A percentile compares a stretch with the other conserved stretches of the same genome.
phyloP scores from a whole-genome alignment of 2,329 filamentous ascomycete species.

The Proliferodiscus dingleyae region DNA sequence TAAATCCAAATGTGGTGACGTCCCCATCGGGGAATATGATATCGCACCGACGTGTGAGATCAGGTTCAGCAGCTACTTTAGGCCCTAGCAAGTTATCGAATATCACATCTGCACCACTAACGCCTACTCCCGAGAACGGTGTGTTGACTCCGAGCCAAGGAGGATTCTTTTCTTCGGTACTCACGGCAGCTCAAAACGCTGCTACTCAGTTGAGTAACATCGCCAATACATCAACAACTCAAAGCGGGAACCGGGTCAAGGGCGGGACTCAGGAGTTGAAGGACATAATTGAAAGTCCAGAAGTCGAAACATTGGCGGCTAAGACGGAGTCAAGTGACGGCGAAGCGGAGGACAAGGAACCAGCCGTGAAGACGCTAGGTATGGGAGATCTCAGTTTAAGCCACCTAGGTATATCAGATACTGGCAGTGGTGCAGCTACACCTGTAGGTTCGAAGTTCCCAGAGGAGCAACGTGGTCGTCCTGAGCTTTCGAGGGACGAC shows the following conservation, averaged over 20 bases:
- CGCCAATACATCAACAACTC: slow-evolving; percentile 55
- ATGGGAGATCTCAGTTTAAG: slow-evolving; percentile 84
- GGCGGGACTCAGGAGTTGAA: slow-evolving; percentile 31
- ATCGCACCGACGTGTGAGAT: slow-evolving; percentile 61
- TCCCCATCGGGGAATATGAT: slow-evolving; percentile 67
- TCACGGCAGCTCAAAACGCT: slow-evolving; percentile 90
- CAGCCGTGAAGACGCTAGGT: slow-evolving; percentile 83
- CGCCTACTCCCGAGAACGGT: slow-evolving; percentile 69
- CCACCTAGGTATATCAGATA: slow-evolving; percentile 73
- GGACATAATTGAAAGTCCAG: slow-evolving; percentile 25
- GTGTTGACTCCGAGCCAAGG: slow-evolving; percentile 46
- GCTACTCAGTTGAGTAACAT: slow-evolving; percentile 72
- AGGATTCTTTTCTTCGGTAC: slow-evolving; percentile 89
- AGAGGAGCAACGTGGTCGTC: slow-evolving; percentile 33
- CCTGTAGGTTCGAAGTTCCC: slow-evolving; percentile 52
- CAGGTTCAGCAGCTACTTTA: slow-evolving; percentile 44
- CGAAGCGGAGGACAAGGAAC: slow-evolving; percentile 53
- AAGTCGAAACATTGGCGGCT: slow-evolving; percentile 31
- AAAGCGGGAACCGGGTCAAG: slow-evolving; percentile 44
- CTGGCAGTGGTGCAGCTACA: slow-evolving; percentile 48
- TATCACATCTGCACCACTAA: slow-evolving; percentile 65
- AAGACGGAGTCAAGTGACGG: slow-evolving; percentile 29
- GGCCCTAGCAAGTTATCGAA: slow-evolving; percentile 82
- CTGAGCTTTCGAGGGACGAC: slow-evolving; percentile 24
- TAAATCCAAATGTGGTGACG: slow-evolving; percentile 48